Base-by-base conservation (phyloP, 1,139 yeast genomes). In the Meyerozyma carpophila region DNA sequence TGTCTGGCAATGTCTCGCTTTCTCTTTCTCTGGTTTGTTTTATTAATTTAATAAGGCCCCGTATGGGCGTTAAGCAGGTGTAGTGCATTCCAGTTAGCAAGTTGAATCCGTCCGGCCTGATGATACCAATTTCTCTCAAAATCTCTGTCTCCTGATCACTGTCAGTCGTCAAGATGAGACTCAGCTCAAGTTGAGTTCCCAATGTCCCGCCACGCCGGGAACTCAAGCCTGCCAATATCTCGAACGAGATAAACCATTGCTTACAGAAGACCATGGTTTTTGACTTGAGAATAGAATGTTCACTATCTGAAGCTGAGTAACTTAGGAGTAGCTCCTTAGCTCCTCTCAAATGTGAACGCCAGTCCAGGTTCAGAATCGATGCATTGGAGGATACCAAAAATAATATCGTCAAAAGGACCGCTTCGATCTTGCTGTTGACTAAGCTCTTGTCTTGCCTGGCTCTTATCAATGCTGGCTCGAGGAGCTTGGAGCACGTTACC, bases 401-500 rank as follows among this genome's bases (percentile, higher is more conserved):
- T n/a, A 56, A 42, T 27, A 54, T 54, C 1, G 60, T 55, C 20
- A 56, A 43, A 7, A 56, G 46, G 3, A 56, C 56, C 4, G 57
- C 52, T 32, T 55, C 60, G n/a, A 53, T 50, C 38, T 55, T 52
- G 34, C 16, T n/a, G 10, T 13, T 31, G 10, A 31, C 34, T 21
- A 31, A 31, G 14, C 20, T 31, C 24, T 37, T 44, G 10, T 31
- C 34, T n/a, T 31, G 14, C 16, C 20, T 31, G 32, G 74, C 62
- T 3, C 76, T 57, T 18, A 78, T 66, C 16, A 71, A 51, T 0
- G 77, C 76, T 0, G 76, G 76, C 0, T 73, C 81, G 10, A 84
- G 61, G 5, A 81, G 65, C 44, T 75, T 74, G 44, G 84, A 62
- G 54, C 91, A 84, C 42, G 74, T 75, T 3, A 84, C 75, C 38